Percentiles rank a stretch among this genome's conserved stretches.
phyloP scores from a whole-genome alignment of 768 basidiomycete genomes.

The Leccinum pellstonianum region DNA sequence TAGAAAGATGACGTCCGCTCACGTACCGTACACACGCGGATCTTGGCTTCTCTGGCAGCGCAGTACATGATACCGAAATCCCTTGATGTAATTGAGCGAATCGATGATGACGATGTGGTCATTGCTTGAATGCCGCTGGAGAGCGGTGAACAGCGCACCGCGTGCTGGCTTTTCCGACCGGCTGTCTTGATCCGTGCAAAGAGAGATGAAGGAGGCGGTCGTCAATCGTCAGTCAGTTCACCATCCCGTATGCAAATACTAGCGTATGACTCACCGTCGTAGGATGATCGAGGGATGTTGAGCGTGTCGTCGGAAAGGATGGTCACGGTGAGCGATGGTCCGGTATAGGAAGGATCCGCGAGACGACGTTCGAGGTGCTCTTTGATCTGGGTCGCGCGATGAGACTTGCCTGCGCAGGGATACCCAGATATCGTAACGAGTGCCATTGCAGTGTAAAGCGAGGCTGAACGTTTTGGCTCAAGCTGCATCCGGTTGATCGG shows the following conservation, averaged over 20 bases:
- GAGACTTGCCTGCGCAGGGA: slow-evolving; percentile 85
- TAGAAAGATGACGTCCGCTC: background rate
- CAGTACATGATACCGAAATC: slow-evolving; percentile 99
- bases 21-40: slow-evolving; percentile 84
- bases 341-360: slow-evolving; percentile 47
- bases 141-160: slow-evolving; percentile 75
- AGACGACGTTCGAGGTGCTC: slow-evolving; percentile 54
- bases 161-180: slow-evolving; percentile 87
- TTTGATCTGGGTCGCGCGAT: slow-evolving; percentile 64
- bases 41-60: slow-evolving; percentile 83
- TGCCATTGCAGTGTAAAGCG: slow-evolving; percentile 66
- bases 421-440: slow-evolving; percentile 86
- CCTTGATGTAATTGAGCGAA: slow-evolving; percentile 96
- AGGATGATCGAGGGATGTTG: slow-evolving; percentile 60
- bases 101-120: slow-evolving; percentile 88
- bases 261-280: slow-evolving; percentile 57
- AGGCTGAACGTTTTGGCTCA: background rate
- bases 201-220: background rate
- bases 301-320: slow-evolving; percentile 76
- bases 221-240: background rate
- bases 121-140: slow-evolving; percentile 68
- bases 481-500: background rate
- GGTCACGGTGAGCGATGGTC: slow-evolving; percentile 43
- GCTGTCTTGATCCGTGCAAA: slow-evolving; percentile 48
- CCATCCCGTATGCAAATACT: background rate